These are phyloP conservation scores for Cyclotella sp. DNA, from an alignment of 108 stramenopile species.

Conservation along the genomic window DNA sequence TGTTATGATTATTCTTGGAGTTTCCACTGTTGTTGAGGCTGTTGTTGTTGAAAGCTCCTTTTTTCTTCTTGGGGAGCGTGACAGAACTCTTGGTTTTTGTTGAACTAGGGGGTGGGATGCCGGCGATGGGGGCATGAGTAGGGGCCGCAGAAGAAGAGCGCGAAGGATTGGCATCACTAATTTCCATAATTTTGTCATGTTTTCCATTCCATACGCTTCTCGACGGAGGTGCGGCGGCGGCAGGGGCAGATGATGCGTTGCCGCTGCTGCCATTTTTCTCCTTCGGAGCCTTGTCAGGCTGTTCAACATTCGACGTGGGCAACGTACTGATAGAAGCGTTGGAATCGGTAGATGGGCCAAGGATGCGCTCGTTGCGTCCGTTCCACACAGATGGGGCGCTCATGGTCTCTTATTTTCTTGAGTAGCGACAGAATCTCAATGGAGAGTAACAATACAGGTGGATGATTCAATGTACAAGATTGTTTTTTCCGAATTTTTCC, in stretches of 20 bases:
- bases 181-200: conserved; percentile 38
- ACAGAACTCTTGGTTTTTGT: background rate
- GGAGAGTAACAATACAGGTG: background rate
- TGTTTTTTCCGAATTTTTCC: no score
- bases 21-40: background rate
- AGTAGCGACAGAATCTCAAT: background rate
- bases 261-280: background rate
- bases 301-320: conserved; percentile 11
- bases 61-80: conserved; percentile 10
- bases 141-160: background rate
- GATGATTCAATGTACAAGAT: background rate
- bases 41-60: background rate
- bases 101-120: background rate
- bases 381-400: conserved; percentile 33
- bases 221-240: conserved; percentile 10
- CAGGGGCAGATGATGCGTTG: conserved; percentile 1
- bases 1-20: conserved; percentile 17
- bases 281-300: background rate
- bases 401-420: background rate
- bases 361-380: conserved; percentile 44
- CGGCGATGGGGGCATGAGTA: background rate
- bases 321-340: conserved; percentile 6
- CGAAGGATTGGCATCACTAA: conserved; percentile 8
- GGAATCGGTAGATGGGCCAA: conserved; percentile 23
- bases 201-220: conserved; percentile 49